Evolutionary conservation across 192 early-diverging fungal species (phyloP).

Genomic region (Chytriomyces sp.): DNA sequence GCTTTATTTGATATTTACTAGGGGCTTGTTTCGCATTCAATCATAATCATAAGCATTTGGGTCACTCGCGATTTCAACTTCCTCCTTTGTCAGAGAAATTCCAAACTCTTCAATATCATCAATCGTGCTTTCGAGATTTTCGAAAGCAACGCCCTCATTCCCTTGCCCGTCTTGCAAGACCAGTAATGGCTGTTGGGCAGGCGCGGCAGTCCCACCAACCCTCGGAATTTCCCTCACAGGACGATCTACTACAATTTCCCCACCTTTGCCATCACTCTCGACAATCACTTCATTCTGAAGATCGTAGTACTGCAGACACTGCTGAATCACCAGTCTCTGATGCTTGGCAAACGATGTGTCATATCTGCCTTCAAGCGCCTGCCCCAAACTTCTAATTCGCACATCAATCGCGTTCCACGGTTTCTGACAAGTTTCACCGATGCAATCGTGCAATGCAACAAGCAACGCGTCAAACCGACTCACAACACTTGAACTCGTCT

Average conservation of each 20-base stretch:
- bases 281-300: slow-evolving; percentile 2
- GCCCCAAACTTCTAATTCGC: slow-evolving; percentile 45
- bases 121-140: not conserved
- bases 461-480: slow-evolving; percentile 61
- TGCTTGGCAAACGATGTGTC: slow-evolving; percentile 47
- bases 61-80: not conserved
- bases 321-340: not conserved
- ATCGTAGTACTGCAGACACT: slow-evolving; percentile 13
- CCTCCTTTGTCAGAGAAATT: not conserved
- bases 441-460: slow-evolving; percentile 51
- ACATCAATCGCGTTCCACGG: slow-evolving; percentile 59
- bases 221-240: not conserved
- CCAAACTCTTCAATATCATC: not conserved
- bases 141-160: not conserved
- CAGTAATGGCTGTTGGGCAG: not conserved
- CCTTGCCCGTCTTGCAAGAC: not conserved
- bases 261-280: no score
- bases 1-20: no score
- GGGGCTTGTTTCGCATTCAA: not conserved
- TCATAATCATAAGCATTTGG: not conserved
- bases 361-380: slow-evolving; percentile 54
- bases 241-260: no score
- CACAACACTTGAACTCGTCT: slow-evolving; percentile 39
- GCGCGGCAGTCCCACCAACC: not conserved
- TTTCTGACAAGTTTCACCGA: slow-evolving; percentile 58